Evolutionary conservation across 2,329 filamentous ascomycete genomes (phyloP).

Genomic region (Akanthomyces dipterigenus): DNA sequence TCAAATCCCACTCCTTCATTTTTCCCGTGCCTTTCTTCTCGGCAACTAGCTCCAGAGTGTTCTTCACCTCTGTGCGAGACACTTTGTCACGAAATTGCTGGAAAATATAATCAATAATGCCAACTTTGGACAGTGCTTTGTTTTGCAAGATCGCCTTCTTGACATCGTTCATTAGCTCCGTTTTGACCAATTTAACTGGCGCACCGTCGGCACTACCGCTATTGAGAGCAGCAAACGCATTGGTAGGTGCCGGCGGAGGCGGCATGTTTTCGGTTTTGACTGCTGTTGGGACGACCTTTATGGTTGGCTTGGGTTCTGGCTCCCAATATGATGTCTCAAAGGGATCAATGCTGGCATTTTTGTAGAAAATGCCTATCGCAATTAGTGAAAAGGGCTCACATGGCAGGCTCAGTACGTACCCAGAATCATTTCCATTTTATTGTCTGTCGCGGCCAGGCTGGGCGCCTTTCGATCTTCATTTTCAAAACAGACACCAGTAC

Average conservation of each 20-base stretch:
- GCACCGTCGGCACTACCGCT: constrained; percentile 15
- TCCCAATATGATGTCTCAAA: constrained; percentile 80
- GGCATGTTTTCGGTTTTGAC: constrained; percentile 20
- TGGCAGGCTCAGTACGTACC: constrained; percentile 40
- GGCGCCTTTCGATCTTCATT: constrained; percentile 42
- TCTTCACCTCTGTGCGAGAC: constrained; percentile 35
- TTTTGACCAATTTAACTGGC: constrained; percentile 27
- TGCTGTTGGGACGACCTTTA: constrained; percentile 12
- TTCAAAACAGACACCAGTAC: constrained; percentile 81
- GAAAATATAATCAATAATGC: constrained; percentile 34
- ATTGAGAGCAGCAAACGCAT: constrained; percentile 31
- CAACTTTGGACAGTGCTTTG: constrained; percentile 32
- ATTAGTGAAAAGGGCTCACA: background rate
- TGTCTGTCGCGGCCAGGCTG: constrained; percentile 47
- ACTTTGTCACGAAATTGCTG: constrained; percentile 30
- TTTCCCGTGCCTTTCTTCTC: constrained; percentile 32
- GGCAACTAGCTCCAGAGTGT: constrained; percentile 33
- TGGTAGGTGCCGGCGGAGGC: constrained; percentile 26
- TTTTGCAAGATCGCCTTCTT: constrained; percentile 36
- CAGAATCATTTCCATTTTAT: constrained; percentile 68
- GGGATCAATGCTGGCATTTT: constrained; percentile 64
- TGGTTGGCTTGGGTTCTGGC: constrained; percentile 28
- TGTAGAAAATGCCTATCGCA: constrained; percentile 25
- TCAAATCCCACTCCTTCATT: constrained; percentile 33
- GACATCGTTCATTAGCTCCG: constrained; percentile 34